These are phyloP conservation scores for Globisporangium solare DNA, from an alignment of 352 stramenopile genomes.

Conservation along the genomic window DNA sequence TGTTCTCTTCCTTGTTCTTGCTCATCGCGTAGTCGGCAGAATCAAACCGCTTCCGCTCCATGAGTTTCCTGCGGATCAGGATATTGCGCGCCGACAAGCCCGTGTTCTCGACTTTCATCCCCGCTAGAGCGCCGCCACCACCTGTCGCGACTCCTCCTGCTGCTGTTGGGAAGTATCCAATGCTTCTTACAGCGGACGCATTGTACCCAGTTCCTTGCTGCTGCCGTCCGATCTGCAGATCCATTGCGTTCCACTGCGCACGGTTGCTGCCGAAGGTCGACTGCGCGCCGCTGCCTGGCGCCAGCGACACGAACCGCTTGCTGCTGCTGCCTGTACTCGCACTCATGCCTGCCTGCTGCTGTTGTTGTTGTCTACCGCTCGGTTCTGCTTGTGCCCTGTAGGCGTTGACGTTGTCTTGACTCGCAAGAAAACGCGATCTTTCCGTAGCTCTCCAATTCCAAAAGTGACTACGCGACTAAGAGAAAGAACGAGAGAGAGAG, in stretches of 20 bases:
- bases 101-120: slow-evolving; percentile 20
- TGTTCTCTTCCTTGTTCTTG: slow-evolving; percentile 24
- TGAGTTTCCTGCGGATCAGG: slow-evolving; percentile 66
- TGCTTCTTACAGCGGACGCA: neutral
- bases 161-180: no score
- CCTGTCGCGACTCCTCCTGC: no score
- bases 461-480: neutral
- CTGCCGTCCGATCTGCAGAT: slow-evolving; percentile 30
- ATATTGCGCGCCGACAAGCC: slow-evolving; percentile 75
- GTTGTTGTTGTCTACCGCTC: neutral
- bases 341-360: neutral
- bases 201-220: slow-evolving; percentile 2
- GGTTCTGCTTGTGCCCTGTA: neutral
- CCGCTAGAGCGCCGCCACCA: no score
- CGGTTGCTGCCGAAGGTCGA: slow-evolving; percentile 24
- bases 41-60: slow-evolving; percentile 78
- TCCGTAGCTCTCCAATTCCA: neutral
- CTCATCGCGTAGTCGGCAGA: slow-evolving; percentile 83
- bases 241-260: slow-evolving; percentile 41
- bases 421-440: slow-evolving; percentile 1
- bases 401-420: neutral
- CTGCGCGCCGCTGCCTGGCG: neutral
- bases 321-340: slow-evolving; percentile 2
- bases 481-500: slow-evolving; percentile 1
- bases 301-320: slow-evolving; percentile 1